Base-by-base conservation (phyloP, 345 rosid species). In the Syzygium aromaticum region DNA sequence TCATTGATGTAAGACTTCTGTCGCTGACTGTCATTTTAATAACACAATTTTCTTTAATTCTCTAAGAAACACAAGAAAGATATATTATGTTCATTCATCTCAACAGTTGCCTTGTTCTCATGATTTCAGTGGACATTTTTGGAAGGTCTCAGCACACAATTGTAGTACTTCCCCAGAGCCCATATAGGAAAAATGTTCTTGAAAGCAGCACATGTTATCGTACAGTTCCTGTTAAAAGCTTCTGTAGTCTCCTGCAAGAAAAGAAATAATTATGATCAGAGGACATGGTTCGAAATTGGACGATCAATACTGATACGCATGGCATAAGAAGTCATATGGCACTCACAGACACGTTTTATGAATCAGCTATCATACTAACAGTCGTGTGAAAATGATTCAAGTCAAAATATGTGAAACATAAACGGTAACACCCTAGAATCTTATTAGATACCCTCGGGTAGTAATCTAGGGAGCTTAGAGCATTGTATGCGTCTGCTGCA, bases 1-100 rank as follows among this genome's bases (percentile, higher is more conserved):
- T 98, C 98, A 61, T 91, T 95, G 86, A 87, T 96, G 99, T 96
- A 93, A 95, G 99, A 82, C 89, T 54, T 17, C 19, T 17, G 23
- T 17, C 22, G 22, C 56, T 54, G 56, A 54, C 78, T 67, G 28
- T 27, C 40, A 27, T 67, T 67, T 67, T 11, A 64, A 64, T 33
- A 27, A 64, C 78, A 27, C 22, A 4, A 25, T 5, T 21, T 77
- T 28, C 13, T 77, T 28, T 77, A 40, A 28, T 14, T 21, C 46
- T 77, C 22, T 5, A 11, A 4, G 52, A 23, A 49, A 21, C 27
- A 46, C 22, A 82, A 51, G 54, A 86, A 17, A 56, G 63, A 56
- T 56, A 56, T 54, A 22, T 54, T 21, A 4, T 8, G n/a, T 56
- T 56, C n/a, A 23, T 25, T 22, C 63, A 56, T 56, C n/a, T 56